phyloP scores from a whole-genome alignment of 352 stramenopile species.

The Plasmopara halstedii region DNA sequence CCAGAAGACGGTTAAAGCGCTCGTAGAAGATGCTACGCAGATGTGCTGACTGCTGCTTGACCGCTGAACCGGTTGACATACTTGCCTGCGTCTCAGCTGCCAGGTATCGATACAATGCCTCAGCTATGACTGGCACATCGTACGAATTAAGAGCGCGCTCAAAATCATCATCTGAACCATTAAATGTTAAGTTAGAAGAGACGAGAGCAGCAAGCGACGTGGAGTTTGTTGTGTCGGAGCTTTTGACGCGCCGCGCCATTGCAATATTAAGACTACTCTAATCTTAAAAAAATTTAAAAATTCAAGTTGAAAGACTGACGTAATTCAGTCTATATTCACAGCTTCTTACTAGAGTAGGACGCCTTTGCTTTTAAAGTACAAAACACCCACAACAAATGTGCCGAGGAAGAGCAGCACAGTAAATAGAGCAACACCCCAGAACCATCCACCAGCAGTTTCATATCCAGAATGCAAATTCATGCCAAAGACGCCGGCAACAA shows the following conservation, averaged over 20 bases:
- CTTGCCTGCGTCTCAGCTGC: constrained; percentile 64
- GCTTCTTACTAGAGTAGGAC: constrained; percentile 27
- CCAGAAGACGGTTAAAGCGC: constrained; percentile 78
- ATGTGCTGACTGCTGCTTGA: constrained; percentile 72
- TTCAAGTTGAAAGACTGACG: constrained; percentile 1
- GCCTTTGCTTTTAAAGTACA: constrained; percentile 60
- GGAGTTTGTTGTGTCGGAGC: not conserved
- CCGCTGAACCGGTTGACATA: constrained; percentile 33
- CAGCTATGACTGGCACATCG: constrained; percentile 45
- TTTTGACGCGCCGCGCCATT: constrained; percentile 1
- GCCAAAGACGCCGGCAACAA: constrained; percentile 50
- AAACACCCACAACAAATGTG: constrained; percentile 25
- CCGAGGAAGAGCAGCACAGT: constrained; percentile 28
- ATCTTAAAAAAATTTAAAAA: no score
- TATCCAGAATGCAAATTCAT: constrained; percentile 51
- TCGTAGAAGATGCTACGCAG: constrained; percentile 80
- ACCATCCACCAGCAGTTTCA: constrained; percentile 22
- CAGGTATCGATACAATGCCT: constrained; percentile 62
- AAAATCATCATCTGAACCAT: constrained; percentile 68
- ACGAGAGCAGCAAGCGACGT: not conserved
- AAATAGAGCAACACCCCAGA: constrained; percentile 28
- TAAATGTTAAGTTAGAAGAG: constrained; percentile 30
- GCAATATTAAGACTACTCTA: no score
- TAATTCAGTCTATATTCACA: not conserved
- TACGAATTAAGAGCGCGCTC: constrained; percentile 54